Percentiles rank a stretch among this genome's conserved stretches.
Conservation (phyloP, 345 rosid species). For the Microthlaspi erraticum region DNA sequence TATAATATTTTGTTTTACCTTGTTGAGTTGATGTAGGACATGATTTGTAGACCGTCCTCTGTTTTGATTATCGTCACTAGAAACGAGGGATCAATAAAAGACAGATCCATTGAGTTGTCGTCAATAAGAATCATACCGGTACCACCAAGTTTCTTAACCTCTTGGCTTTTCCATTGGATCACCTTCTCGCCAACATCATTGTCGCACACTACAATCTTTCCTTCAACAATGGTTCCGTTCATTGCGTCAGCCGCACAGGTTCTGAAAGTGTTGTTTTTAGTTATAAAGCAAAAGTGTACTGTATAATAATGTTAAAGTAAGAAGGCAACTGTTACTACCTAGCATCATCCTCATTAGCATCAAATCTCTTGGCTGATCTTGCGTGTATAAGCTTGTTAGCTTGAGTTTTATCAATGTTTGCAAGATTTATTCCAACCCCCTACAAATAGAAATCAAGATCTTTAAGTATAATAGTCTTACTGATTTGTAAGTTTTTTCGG, state of each 20-base stretch:
- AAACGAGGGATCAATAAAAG: slow-evolving; percentile 51
- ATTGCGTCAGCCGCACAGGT: slow-evolving; percentile 54
- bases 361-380: slow-evolving; percentile 54
- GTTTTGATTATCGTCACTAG: slow-evolving; percentile 57
- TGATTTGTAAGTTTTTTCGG: background rate
- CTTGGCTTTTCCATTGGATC: slow-evolving; percentile 37
- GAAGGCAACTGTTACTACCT: slow-evolving; percentile 55
- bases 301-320: slow-evolving; percentile 6
- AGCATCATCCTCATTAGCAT: slow-evolving; percentile 49
- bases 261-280: slow-evolving; percentile 45
- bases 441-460: slow-evolving; percentile 30
- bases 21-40: slow-evolving; percentile 66
- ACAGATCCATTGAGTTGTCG: slow-evolving; percentile 49
- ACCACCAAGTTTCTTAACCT: slow-evolving; percentile 58
- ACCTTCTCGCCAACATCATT: slow-evolving; percentile 35
- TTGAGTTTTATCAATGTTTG: slow-evolving; percentile 51
- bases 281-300: background rate
- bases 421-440: slow-evolving; percentile 77
- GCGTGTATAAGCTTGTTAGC: slow-evolving; percentile 56
- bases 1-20: slow-evolving; percentile 32
- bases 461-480: background rate
- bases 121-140: slow-evolving; percentile 55
- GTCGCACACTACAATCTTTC: slow-evolving; percentile 70
- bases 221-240: slow-evolving; percentile 50
- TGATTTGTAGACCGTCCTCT: slow-evolving; percentile 51